Percentiles rank a stretch among this genome's conserved stretches.
phyloP scores from a whole-genome alignment of 495 filamentous ascomycete species.

The Penicillium ucsense region DNA sequence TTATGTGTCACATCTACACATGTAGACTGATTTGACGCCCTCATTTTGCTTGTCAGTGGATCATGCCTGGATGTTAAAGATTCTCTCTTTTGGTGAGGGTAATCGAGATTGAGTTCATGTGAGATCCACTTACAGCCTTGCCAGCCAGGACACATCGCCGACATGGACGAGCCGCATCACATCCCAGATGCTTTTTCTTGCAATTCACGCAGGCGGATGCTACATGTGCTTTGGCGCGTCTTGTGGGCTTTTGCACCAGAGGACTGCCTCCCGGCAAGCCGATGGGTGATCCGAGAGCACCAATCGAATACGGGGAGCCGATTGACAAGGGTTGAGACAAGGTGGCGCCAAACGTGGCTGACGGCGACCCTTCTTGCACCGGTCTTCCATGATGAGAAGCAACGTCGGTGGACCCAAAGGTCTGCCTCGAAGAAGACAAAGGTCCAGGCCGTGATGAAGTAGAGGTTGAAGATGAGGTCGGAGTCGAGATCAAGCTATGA shows the following conservation, averaged over 20 bases:
- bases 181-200: conserved; percentile 88
- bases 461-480: too few species aligned
- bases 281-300: conserved; percentile 15
- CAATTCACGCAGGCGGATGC: conserved; percentile 96
- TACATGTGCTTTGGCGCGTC: conserved; percentile 90
- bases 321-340: conserved; percentile 18
- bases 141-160: conserved; percentile 51
- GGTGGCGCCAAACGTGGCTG: conserved; percentile 15
- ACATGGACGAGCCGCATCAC: conserved; percentile 57
- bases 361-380: conserved; percentile 8
- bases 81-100: too few species aligned
- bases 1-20: conserved; percentile 95
- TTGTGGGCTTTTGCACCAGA: conserved; percentile 51
- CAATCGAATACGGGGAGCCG: conserved; percentile 20
- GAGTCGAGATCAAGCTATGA: too few species aligned
- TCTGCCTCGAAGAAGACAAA: too few species aligned
- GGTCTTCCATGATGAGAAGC: too few species aligned
- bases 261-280: conserved; percentile 19
- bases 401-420: too few species aligned
- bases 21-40: conserved; percentile 48
- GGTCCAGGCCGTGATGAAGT: too few species aligned
- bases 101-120: too few species aligned
- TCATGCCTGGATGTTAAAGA: too few species aligned
- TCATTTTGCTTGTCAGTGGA: too few species aligned
- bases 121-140: conserved; percentile 49